Evolutionary conservation across 768 basidiomycete species (phyloP).

Genomic region (Lactifluus subvellereus): DNA sequence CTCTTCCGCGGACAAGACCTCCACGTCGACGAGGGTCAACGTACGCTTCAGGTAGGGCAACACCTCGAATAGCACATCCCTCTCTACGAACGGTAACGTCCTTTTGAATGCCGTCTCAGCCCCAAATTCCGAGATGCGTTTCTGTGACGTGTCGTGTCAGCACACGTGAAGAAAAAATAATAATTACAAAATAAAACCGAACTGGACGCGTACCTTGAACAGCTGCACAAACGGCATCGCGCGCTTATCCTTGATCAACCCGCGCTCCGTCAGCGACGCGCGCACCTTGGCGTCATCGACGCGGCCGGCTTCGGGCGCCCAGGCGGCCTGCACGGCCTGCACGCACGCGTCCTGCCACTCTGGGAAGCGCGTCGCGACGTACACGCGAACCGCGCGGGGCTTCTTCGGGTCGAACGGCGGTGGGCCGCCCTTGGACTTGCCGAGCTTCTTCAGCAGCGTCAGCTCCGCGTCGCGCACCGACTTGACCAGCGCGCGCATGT

Average conservation of each 20-base stretch:
- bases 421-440: conserved; percentile 57
- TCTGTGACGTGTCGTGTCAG: conserved; percentile 40
- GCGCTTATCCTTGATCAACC: conserved; percentile 92
- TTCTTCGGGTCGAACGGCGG: conserved; percentile 76
- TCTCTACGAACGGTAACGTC: conserved; percentile 77
- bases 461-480: conserved; percentile 86
- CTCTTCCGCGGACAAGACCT: conserved; percentile 64
- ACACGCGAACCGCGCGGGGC: conserved; percentile 82
- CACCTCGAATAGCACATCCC: conserved; percentile 61
- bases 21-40: conserved; percentile 62
- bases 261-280: conserved; percentile 57
- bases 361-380: conserved; percentile 86
- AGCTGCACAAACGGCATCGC: conserved; percentile 91
- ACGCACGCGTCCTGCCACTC: conserved; percentile 90
- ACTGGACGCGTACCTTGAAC: conserved; percentile 66
- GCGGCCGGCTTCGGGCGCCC: conserved; percentile 46
- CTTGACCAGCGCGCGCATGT: conserved; percentile 91
- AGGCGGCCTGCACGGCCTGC: conserved; percentile 64
- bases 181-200: neutral
- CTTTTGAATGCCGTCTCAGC: conserved; percentile 76
- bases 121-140: conserved; percentile 75
- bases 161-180: conserved; percentile 1
- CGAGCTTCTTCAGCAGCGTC: conserved; percentile 68
- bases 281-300: conserved; percentile 83
- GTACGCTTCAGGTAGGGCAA: conserved; percentile 78